Evolutionary conservation across 2,329 filamentous ascomycete genomes (phyloP).

Genomic region (Byssothecium circinans): DNA sequence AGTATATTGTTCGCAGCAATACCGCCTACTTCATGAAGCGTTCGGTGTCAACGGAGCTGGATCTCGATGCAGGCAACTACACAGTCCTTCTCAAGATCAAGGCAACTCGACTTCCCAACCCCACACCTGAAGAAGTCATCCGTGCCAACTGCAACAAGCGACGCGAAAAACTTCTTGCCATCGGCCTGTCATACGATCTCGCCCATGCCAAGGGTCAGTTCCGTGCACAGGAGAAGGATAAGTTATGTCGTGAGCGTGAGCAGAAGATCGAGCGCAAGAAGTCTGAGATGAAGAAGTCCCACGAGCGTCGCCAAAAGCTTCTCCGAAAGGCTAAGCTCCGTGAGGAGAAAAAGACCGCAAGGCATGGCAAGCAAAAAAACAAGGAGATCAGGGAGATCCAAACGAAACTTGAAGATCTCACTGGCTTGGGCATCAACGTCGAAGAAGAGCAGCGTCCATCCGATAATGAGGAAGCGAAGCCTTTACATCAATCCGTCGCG

Average conservation of each 20-base stretch:
- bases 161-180: slow-evolving; percentile 72
- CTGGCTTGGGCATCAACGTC: slow-evolving; percentile 37
- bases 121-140: slow-evolving; percentile 68
- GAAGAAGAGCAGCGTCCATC: slow-evolving; percentile 34
- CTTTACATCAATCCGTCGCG: slow-evolving; percentile 28
- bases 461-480: slow-evolving; percentile 34
- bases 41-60: slow-evolving; percentile 75
- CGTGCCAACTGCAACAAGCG: slow-evolving; percentile 62
- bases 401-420: slow-evolving; percentile 29
- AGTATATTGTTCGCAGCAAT: slow-evolving; percentile 61
- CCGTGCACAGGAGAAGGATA: slow-evolving; percentile 53
- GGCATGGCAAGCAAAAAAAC: slow-evolving; percentile 28
- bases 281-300: slow-evolving; percentile 40
- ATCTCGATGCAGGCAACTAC: slow-evolving; percentile 74
- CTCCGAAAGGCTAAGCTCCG: slow-evolving; percentile 43
- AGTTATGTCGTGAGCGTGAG: slow-evolving; percentile 44
- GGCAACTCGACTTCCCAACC: slow-evolving; percentile 58
- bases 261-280: slow-evolving; percentile 42
- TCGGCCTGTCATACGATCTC: slow-evolving; percentile 71
- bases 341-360: slow-evolving; percentile 43
- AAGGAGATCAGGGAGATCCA: slow-evolving; percentile 32
- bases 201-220: slow-evolving; percentile 68
- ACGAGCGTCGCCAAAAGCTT: slow-evolving; percentile 39
- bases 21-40: slow-evolving; percentile 66
- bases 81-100: slow-evolving; percentile 74